Percentiles rank a stretch among this genome's conserved stretches.
Conservation (phyloP, 2,329 filamentous ascomycete genomes). For the Colletotrichum costaricense region DNA sequence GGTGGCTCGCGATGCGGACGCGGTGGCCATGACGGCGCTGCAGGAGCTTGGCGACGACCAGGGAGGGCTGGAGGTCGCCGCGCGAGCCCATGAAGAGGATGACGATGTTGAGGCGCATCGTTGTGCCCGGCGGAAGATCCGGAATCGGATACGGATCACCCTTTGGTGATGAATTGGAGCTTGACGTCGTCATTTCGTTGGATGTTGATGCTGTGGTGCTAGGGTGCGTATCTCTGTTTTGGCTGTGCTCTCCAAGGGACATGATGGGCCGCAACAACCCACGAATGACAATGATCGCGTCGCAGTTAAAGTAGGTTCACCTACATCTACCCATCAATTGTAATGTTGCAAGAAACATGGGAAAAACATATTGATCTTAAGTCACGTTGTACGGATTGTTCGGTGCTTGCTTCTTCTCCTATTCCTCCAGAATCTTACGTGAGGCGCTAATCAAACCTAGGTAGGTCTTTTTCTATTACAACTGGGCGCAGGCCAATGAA, state of each 20-base stretch:
- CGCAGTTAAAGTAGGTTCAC: neutral
- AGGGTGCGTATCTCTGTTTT: neutral
- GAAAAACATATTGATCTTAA: neutral
- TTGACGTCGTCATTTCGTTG: too few species aligned
- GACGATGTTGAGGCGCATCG: slow-evolving; percentile 52
- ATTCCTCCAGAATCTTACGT: slow-evolving; percentile 6
- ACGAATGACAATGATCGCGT: neutral
- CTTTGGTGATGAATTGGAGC: too few species aligned
- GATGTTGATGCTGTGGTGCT: neutral
- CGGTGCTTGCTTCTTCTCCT: neutral
- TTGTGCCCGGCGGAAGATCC: neutral
- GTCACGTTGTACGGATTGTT: neutral
- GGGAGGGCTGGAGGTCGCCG: slow-evolving; percentile 61
- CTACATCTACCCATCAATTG: neutral
- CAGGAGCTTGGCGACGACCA: slow-evolving; percentile 56
- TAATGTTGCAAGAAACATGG: neutral
- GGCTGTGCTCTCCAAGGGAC: neutral
- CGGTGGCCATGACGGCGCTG: slow-evolving; percentile 51
- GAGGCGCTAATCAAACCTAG: neutral
- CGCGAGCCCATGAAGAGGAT: slow-evolving; percentile 57
- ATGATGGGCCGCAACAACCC: neutral
- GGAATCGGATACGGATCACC: neutral
- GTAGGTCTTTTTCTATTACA: neutral
- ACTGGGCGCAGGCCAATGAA: slow-evolving; percentile 1
- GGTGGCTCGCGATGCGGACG: slow-evolving; percentile 56